Percentiles rank a stretch among this genome's conserved stretches.
Conservation (phyloP, 352 stramenopile species). For the Phytopythium delawarense region DNA sequence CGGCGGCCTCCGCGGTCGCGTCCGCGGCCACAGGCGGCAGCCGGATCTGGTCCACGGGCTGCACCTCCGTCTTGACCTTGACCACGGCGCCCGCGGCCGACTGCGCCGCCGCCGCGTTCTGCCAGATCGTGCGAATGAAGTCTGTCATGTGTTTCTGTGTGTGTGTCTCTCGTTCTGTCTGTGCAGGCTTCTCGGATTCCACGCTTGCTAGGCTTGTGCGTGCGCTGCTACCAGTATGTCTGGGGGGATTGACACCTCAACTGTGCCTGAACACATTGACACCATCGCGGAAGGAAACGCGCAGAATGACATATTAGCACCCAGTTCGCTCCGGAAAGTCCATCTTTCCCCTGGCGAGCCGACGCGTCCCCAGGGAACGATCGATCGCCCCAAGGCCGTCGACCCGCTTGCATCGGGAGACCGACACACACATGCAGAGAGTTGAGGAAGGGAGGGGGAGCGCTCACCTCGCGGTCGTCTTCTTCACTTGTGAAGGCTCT, state of each 20-base stretch:
- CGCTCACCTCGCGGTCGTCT: not conserved
- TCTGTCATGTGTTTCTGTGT: slow-evolving; percentile 49
- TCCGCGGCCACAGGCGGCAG: slow-evolving; percentile 30
- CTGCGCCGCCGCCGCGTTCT: slow-evolving; percentile 22
- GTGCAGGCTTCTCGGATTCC: not conserved
- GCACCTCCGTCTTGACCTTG: slow-evolving; percentile 29
- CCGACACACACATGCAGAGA: not conserved
- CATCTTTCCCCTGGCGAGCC: not conserved
- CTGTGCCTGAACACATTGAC: slow-evolving; percentile 2
- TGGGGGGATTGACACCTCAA: slow-evolving; percentile 3
- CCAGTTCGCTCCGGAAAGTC: not conserved
- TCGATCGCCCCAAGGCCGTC: not conserved
- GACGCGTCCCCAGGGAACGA: not conserved
- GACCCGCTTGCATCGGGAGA: not conserved
- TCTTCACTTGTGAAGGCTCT: not conserved
- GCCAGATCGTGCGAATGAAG: slow-evolving; percentile 72
- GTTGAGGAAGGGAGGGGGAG: not conserved
- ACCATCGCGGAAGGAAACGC: not conserved
- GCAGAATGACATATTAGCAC: not conserved
- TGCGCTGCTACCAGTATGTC: not conserved
- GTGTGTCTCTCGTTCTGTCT: not conserved
- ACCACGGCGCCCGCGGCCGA: not conserved
- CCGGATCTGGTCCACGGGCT: slow-evolving; percentile 60
- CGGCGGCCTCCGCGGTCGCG: slow-evolving; percentile 13
- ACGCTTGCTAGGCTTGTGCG: not conserved